Conservation (phyloP, 768 basidiomycete species). For the Tylopilus sp. region DNA sequence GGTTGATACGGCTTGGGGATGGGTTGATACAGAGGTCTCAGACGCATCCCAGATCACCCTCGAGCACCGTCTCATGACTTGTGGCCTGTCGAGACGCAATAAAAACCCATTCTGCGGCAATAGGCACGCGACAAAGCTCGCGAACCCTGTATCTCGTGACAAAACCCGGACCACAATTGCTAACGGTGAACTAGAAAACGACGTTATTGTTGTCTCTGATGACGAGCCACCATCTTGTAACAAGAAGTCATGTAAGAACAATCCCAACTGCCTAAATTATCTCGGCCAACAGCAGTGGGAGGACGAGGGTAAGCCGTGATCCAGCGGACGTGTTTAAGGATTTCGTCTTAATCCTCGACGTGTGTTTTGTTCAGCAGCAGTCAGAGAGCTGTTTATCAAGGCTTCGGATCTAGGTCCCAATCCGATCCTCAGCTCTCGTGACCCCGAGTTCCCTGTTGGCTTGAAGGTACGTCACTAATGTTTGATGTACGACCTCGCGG, state of each 20-base stretch:
- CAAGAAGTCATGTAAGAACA: conserved; percentile 64
- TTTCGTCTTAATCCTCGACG: conserved; percentile 2
- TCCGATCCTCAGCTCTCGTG: conserved; percentile 49
- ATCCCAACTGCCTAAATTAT: conserved; percentile 86
- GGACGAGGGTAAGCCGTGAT: conserved; percentile 48
- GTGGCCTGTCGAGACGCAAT: conserved; percentile 58
- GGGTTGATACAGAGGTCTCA: conserved; percentile 69
- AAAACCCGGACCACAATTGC: conserved; percentile 14
- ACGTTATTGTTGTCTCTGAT: conserved; percentile 69
- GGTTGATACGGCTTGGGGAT: conserved; percentile 63
- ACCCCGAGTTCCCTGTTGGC: conserved; percentile 64
- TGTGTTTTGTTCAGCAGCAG: conserved; percentile 40
- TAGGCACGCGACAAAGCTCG: conserved; percentile 40
- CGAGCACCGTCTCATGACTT: conserved; percentile 64
- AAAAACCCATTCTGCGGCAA: conserved; percentile 54
- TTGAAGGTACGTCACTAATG: conserved; percentile 52
- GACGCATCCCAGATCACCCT: conserved; percentile 56
- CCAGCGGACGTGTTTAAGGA: conserved; percentile 10
- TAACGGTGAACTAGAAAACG: conserved; percentile 51
- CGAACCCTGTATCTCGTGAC: conserved; percentile 10
- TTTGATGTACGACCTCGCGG: neutral
- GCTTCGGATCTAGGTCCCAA: conserved; percentile 50
- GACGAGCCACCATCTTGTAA: conserved; percentile 56
- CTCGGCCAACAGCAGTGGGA: conserved; percentile 84
- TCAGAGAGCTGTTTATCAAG: conserved; percentile 50